A percentile compares a stretch with the other conserved stretches of the same genome.
Conservation (phyloP, 1,284 basidiomycete species). For the Puccinia horiana region DNA sequence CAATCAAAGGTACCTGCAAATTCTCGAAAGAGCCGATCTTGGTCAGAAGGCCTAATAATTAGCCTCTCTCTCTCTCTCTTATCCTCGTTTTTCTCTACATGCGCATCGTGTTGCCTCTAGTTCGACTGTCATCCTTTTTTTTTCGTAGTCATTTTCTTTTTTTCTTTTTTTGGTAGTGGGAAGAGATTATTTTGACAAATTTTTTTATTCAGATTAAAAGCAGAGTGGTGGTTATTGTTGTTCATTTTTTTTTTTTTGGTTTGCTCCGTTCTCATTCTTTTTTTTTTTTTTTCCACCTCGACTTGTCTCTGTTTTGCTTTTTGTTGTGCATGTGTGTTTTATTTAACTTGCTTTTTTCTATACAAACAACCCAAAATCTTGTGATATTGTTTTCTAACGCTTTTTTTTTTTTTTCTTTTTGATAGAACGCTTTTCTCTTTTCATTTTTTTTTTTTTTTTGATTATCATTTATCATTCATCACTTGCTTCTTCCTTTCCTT, state of each 20-base stretch:
- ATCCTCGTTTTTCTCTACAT: background rate
- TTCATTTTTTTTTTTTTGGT: background rate
- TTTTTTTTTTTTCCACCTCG: background rate
- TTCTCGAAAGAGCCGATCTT: conserved; percentile 38
- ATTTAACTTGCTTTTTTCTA: no score
- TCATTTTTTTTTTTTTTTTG: background rate
- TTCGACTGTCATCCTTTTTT: no score
- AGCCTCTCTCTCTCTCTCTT: background rate
- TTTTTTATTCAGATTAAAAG: background rate
- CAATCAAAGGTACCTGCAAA: conserved; percentile 47
- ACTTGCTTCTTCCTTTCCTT: background rate
- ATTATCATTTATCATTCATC: background rate
- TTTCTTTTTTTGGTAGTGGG: background rate
- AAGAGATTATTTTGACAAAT: background rate
- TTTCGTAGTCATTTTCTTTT: background rate
- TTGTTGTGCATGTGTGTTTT: no score
- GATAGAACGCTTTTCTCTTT: background rate
- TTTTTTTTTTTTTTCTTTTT: background rate
- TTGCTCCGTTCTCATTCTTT: background rate
- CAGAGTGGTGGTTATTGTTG: no score
- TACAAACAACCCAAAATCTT: no score
- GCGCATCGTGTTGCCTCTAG: background rate
- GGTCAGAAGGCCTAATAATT: conserved; percentile 26
- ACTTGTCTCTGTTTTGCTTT: no score
- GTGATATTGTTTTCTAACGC: background rate